phyloP scores from a whole-genome alignment of 2,329 filamentous ascomycete genomes.

The Zymoseptoria crescenta region DNA sequence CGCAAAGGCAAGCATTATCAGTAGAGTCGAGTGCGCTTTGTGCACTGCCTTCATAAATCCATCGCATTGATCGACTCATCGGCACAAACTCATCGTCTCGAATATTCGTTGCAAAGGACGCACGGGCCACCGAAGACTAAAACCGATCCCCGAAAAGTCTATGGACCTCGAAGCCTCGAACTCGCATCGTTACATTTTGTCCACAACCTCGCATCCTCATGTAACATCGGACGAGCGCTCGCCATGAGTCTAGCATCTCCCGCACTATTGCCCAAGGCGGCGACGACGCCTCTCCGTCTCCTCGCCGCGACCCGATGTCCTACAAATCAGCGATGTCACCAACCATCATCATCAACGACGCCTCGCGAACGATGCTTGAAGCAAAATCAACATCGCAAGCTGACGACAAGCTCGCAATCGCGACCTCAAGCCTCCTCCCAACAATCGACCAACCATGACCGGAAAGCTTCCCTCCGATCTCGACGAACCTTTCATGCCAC shows the following conservation, averaged over 20 bases:
- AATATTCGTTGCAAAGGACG: neutral
- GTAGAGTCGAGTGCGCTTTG: neutral
- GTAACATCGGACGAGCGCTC: neutral
- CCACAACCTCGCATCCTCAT: neutral
- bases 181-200: neutral
- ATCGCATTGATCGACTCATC: neutral
- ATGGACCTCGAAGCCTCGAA: neutral
- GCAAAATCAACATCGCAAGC: slow-evolving; percentile 11
- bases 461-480: slow-evolving; percentile 11
- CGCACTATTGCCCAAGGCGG: slow-evolving; percentile 27
- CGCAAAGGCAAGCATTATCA: neutral
- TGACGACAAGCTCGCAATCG: slow-evolving; percentile 9
- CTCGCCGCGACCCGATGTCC: slow-evolving; percentile 25
- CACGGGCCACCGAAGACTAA: neutral
- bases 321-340: slow-evolving; percentile 15
- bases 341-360: slow-evolving; percentile 1
- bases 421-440: neutral
- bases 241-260: slow-evolving; percentile 32
- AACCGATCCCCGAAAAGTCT: neutral
- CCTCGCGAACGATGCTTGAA: slow-evolving; percentile 3
- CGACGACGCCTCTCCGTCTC: slow-evolving; percentile 26
- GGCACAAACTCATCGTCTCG: neutral
- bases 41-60: neutral
- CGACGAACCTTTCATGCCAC: slow-evolving; percentile 52
- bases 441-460: slow-evolving; percentile 20